phyloP scores from a whole-genome alignment of 768 basidiomycete genomes.

The Filobasidium floriforme region DNA sequence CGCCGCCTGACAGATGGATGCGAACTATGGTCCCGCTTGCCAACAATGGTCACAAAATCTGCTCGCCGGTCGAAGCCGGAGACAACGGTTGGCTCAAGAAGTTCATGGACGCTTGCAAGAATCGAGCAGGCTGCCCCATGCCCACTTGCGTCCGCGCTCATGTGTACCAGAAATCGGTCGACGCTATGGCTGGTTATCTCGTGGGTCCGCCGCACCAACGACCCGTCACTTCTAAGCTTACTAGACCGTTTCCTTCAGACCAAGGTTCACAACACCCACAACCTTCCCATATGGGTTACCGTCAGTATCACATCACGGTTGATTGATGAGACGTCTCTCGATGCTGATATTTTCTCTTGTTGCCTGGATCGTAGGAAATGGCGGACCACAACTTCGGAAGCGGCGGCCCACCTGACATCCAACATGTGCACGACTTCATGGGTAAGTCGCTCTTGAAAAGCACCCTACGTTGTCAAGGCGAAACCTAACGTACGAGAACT shows the following conservation, averaged over 20 bases:
- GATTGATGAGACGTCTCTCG: neutral
- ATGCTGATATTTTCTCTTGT: neutral
- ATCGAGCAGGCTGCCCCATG: slow-evolving; percentile 3
- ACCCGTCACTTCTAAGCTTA: neutral
- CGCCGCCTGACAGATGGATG: slow-evolving; percentile 12
- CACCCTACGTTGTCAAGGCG: too few species aligned
- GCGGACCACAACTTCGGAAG: slow-evolving; percentile 16
- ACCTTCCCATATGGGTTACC: slow-evolving; percentile 17
- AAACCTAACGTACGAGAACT: neutral
- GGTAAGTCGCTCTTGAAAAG: slow-evolving; percentile 4
- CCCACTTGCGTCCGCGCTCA: slow-evolving; percentile 14
- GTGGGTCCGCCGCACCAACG: neutral
- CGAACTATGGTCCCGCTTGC: slow-evolving; percentile 6
- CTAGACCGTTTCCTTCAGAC: neutral
- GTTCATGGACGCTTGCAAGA: slow-evolving; percentile 13
- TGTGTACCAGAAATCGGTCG: slow-evolving; percentile 1
- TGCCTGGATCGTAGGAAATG: slow-evolving; percentile 5
- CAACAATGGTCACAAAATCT: slow-evolving; percentile 5
- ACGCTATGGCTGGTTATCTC: slow-evolving; percentile 6
- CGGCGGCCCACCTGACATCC: neutral
- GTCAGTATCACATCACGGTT: neutral
- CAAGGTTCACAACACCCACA: neutral
- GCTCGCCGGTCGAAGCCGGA: slow-evolving; percentile 12
- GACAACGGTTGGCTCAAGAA: slow-evolving; percentile 10
- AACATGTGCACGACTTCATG: slow-evolving; percentile 21